A percentile compares a stretch with the other conserved stretches of the same genome.
phyloP scores from a whole-genome alignment of 148 eudicot genomes.

The Chenopodium album region DNA sequence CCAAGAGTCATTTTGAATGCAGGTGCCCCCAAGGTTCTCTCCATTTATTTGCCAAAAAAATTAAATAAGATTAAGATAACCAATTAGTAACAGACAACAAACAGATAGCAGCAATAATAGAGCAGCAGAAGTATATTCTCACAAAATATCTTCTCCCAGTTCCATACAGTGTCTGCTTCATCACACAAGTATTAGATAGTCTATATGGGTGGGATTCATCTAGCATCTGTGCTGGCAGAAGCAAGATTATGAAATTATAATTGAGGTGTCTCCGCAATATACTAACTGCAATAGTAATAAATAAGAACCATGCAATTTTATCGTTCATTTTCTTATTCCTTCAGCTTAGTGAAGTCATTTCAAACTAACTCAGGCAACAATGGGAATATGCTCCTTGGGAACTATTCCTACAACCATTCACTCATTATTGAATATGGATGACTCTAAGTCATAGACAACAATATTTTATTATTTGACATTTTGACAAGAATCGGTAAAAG shows the following conservation, averaged over 20 bases:
- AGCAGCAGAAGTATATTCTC: conserved; percentile 18
- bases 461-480: neutral
- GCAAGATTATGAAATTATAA: conserved; percentile 7
- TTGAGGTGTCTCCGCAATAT: neutral
- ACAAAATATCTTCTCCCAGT: neutral
- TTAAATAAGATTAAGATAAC: neutral
- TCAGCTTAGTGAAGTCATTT: conserved; percentile 7
- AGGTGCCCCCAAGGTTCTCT: neutral
- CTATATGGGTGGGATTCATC: neutral
- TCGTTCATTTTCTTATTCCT: neutral
- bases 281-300: neutral
- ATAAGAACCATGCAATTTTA: neutral
- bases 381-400: too few relatives aligned
- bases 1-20: neutral
- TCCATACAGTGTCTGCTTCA: neutral
- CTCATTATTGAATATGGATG: neutral
- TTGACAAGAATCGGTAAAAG: conserved; percentile 12
- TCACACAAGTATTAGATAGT: neutral
- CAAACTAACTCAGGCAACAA: neutral
- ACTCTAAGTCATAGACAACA: neutral
- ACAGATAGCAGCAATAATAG: neutral
- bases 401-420: neutral
- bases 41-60: neutral
- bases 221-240: conserved; percentile 11
- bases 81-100: neutral